Conservation (phyloP, 306 rosid species). For the Lagenaria siceraria region DNA sequence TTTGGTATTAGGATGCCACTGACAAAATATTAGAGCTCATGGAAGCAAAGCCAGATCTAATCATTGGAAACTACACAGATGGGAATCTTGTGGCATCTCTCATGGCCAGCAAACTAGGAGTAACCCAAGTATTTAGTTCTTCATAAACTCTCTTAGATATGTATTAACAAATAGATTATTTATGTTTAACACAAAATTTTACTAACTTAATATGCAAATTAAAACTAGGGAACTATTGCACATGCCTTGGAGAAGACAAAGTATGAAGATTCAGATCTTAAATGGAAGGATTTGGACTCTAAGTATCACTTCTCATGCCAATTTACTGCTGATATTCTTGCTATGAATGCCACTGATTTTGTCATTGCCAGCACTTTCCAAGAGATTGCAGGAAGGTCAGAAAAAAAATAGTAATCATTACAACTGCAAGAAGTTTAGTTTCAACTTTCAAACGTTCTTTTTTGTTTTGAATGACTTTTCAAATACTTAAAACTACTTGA, state of each 20-base stretch:
- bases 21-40: constrained; percentile 40
- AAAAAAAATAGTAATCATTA: neutral
- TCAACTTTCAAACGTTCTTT: neutral
- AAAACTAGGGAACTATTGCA: constrained; percentile 70
- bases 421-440: neutral
- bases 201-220: constrained; percentile 5
- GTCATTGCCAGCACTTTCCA: constrained; percentile 90
- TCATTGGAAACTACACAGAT: constrained; percentile 85
- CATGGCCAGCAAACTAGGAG: constrained; percentile 73
- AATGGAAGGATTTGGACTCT: constrained; percentile 83
- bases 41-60: constrained; percentile 79
- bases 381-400: constrained; percentile 94
- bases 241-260: constrained; percentile 93
- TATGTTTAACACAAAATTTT: neutral
- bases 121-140: constrained; percentile 50
- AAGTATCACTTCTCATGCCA: constrained; percentile 95
- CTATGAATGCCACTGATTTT: constrained; percentile 92
- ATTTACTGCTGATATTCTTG: constrained; percentile 70
- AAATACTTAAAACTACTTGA: too few relatives aligned
- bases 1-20: constrained; percentile 50
- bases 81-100: constrained; percentile 87
- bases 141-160: neutral
- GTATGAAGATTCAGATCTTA: constrained; percentile 79
- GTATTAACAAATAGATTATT: neutral
- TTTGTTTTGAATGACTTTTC: neutral